These are phyloP conservation scores for Rhizoclosmatium sp. DNA, from an alignment of 192 early-diverging fungal genomes.

Conservation along the genomic window DNA sequence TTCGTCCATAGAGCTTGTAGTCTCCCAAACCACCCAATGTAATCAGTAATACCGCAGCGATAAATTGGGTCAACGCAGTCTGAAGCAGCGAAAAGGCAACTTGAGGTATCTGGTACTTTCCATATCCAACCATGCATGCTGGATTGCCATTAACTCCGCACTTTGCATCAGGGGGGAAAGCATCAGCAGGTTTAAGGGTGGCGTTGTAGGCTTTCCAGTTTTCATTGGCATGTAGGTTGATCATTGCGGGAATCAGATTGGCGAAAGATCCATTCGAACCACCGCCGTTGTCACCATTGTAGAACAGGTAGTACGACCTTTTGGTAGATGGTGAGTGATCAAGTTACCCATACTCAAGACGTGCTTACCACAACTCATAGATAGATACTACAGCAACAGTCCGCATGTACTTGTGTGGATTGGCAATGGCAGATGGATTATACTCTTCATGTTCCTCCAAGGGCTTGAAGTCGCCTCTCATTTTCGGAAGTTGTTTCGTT, in stretches of 20 bases:
- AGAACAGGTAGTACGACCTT: constrained; percentile 39
- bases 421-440: background rate
- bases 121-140: constrained; percentile 29
- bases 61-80: constrained; percentile 11
- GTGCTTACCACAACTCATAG: constrained; percentile 10
- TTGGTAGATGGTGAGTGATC: background rate
- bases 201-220: constrained; percentile 26
- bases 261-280: constrained; percentile 19
- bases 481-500: too few relatives aligned
- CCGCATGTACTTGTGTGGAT: constrained; percentile 23
- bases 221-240: constrained; percentile 4
- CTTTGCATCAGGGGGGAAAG: background rate
- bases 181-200: background rate
- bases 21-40: constrained; percentile 26
- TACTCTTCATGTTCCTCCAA: background rate
- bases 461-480: too few relatives aligned
- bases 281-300: constrained; percentile 37
- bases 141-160: constrained; percentile 1
- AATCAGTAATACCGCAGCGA: constrained; percentile 20
- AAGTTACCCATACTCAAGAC: background rate
- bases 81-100: constrained; percentile 14
- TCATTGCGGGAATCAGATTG: constrained; percentile 3
- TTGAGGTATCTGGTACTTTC: constrained; percentile 2
- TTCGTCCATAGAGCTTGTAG: constrained; percentile 24
- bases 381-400: constrained; percentile 10